Evolutionary conservation across 257 asterid genomes (phyloP).

Genomic region (Nicotiana tomentosiformis): DNA sequence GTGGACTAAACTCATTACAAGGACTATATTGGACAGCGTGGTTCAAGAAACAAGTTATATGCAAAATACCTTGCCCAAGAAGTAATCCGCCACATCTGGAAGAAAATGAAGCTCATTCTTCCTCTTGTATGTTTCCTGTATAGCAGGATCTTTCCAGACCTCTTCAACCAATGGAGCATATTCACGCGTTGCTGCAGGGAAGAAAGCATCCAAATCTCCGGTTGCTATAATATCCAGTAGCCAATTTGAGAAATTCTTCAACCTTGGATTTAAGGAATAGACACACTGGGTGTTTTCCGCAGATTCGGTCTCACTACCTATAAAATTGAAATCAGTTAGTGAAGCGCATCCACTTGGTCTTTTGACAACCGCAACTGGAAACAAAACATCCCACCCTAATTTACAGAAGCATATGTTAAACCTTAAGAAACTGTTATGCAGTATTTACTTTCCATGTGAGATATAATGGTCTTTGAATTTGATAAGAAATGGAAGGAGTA

Average conservation of each 20-base stretch:
- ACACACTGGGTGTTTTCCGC: conserved; percentile 42
- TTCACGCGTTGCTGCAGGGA: conserved; percentile 98
- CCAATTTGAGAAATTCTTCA: conserved; percentile 96
- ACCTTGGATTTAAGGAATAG: conserved; percentile 71
- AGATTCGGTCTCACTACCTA: conserved; percentile 22
- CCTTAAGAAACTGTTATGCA: not conserved
- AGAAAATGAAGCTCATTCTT: conserved; percentile 82
- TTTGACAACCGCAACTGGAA: not conserved
- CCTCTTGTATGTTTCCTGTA: conserved; percentile 76
- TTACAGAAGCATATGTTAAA: not conserved
- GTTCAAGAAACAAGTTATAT: not conserved
- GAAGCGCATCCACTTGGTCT: not conserved
- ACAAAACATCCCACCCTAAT: not conserved
- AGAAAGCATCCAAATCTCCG: conserved; percentile 93
- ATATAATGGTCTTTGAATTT: not conserved
- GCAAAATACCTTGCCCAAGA: conserved; percentile 72
- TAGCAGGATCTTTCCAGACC: conserved; percentile 91
- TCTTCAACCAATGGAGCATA: conserved; percentile 96
- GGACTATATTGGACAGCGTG: not conserved
- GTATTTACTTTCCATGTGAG: not conserved
- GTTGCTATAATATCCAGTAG: conserved; percentile 92
- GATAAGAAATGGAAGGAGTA: not conserved
- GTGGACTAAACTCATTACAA: not conserved
- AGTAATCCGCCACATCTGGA: conserved; percentile 86
- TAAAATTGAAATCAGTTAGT: not conserved